phyloP scores from a whole-genome alignment of 2,329 filamentous ascomycete genomes.

The Colletotrichum musae region DNA sequence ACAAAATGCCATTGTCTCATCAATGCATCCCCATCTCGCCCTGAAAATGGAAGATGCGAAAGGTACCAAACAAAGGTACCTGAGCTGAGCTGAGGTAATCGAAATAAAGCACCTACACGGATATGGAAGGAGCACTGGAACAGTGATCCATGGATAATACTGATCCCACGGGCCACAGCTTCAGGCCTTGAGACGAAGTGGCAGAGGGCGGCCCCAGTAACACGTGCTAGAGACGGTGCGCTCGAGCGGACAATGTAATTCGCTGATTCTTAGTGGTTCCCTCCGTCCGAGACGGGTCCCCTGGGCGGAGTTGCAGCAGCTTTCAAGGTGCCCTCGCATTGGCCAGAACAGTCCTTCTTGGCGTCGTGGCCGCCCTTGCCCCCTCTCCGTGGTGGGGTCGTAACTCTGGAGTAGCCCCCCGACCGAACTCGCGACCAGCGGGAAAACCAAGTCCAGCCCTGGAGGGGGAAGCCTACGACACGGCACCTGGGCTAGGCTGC shows the following conservation, averaged over 20 bases:
- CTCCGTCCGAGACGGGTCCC: constrained; percentile 41
- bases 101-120: too few relatives aligned
- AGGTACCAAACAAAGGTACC: too few relatives aligned
- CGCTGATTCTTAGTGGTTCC: constrained; percentile 36
- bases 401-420: constrained; percentile 20
- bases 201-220: constrained; percentile 11
- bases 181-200: neutral
- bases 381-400: constrained; percentile 33
- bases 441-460: constrained; percentile 28
- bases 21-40: constrained; percentile 22
- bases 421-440: constrained; percentile 33
- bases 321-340: constrained; percentile 38
- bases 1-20: constrained; percentile 27
- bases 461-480: constrained; percentile 14
- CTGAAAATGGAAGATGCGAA: neutral
- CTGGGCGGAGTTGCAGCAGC: constrained; percentile 35
- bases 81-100: too few relatives aligned
- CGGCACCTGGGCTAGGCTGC: neutral
- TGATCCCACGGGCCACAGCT: neutral
- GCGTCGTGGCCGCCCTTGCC: constrained; percentile 32
- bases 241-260: constrained; percentile 20
- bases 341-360: constrained; percentile 37
- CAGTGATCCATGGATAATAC: too few relatives aligned
- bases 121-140: too few relatives aligned
- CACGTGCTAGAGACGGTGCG: constrained; percentile 32